These are phyloP conservation scores for Lactarius pseudohatsudake DNA, from an alignment of 768 basidiomycete genomes.

Conservation along the genomic window DNA sequence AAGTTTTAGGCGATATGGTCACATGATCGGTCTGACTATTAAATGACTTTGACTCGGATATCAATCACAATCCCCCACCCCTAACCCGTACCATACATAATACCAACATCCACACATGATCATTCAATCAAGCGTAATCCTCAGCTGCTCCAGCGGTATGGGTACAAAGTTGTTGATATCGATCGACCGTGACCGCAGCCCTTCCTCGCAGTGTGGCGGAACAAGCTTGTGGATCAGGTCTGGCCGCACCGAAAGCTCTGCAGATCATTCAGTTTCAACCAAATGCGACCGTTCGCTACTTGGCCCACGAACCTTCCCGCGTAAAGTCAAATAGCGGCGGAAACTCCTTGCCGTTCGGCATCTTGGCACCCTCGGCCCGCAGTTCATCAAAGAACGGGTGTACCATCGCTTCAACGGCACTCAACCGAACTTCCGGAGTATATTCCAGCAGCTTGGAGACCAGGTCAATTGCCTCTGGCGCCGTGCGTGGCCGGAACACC, in stretches of 20 bases:
- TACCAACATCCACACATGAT: not conserved
- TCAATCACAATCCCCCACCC: constrained; percentile 14
- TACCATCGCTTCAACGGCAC: constrained; percentile 88
- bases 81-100: not conserved
- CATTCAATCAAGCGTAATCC: constrained; percentile 82
- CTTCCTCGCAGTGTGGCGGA: constrained; percentile 85
- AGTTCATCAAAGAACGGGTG: constrained; percentile 98
- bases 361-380: constrained; percentile 82
- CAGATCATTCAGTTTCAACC: constrained; percentile 2
- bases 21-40: not conserved
- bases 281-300: too few relatives aligned
- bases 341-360: constrained; percentile 98
- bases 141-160: constrained; percentile 94
- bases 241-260: constrained; percentile 95
- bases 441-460: constrained; percentile 96
- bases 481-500: constrained; percentile 98
- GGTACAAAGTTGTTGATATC: constrained; percentile 90
- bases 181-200: constrained; percentile 83
- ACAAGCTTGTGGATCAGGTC: constrained; percentile 92
- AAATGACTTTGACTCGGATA: constrained; percentile 23
- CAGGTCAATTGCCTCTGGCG: constrained; percentile 93
- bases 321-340: constrained; percentile 95
- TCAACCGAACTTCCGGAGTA: constrained; percentile 91
- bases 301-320: constrained; percentile 72
- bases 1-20: not conserved